These are phyloP conservation scores for Nigrospora sphaerica DNA, from an alignment of 2,329 filamentous ascomycete genomes.

Conservation along the genomic window DNA sequence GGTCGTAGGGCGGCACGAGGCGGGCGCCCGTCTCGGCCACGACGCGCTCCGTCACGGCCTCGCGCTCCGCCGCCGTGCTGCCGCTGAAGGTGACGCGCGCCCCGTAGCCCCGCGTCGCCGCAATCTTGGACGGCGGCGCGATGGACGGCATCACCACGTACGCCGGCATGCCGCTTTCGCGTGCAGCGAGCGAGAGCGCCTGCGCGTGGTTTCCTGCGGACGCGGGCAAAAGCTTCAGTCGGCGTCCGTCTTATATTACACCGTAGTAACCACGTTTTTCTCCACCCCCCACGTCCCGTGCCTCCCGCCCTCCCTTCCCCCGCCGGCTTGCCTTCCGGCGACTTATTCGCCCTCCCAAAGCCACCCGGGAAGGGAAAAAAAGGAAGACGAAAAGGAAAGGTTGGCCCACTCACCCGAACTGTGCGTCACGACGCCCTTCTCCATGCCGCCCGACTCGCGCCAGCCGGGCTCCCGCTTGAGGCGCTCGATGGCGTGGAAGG, in stretches of 20 bases:
- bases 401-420: constrained; percentile 59
- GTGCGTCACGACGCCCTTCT: constrained; percentile 78
- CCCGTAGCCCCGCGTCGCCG: constrained; percentile 71
- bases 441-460: constrained; percentile 50
- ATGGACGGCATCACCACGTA: constrained; percentile 93
- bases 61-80: constrained; percentile 71
- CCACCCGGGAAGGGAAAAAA: neutral
- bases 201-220: constrained; percentile 89
- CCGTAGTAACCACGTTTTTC: no score
- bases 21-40: constrained; percentile 66
- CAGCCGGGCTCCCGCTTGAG: constrained; percentile 57
- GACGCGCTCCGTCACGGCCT: constrained; percentile 66
- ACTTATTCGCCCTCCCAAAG: no score
- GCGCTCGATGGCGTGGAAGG: constrained; percentile 75
- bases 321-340: no score
- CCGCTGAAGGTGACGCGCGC: constrained; percentile 77
- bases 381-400: constrained; percentile 1
- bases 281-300: no score
- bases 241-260: no score
- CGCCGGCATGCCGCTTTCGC: constrained; percentile 64
- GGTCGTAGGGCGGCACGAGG: constrained; percentile 85
- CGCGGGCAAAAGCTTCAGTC: neutral
- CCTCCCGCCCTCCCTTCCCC: no score
- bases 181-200: constrained; percentile 80
- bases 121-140: constrained; percentile 78